phyloP scores from a whole-genome alignment of 805 yeast genomes.

The Candida awuae region DNA sequence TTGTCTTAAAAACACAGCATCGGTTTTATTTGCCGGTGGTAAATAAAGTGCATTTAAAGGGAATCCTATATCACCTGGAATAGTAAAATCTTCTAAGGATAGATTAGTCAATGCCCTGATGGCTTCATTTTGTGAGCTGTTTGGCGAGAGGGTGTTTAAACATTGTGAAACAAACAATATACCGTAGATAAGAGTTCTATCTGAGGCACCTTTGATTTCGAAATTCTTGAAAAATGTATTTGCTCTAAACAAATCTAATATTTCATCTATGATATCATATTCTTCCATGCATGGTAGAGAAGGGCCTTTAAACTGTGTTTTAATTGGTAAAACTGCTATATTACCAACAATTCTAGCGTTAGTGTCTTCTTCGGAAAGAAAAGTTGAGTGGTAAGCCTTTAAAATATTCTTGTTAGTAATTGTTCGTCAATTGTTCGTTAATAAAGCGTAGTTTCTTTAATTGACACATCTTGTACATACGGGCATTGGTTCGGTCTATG shows the following conservation, averaged over 20 bases:
- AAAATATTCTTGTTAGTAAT: background rate
- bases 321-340: slow-evolving; percentile 75
- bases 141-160: slow-evolving; percentile 49
- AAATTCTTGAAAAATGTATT: slow-evolving; percentile 95
- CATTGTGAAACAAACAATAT: slow-evolving; percentile 85
- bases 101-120: slow-evolving; percentile 66
- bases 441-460: no score
- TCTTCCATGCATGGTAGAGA: slow-evolving; percentile 68
- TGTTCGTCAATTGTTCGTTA: no score
- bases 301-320: slow-evolving; percentile 84
- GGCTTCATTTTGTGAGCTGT: slow-evolving; percentile 51
- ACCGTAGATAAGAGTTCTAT: slow-evolving; percentile 87
- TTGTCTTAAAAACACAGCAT: slow-evolving; percentile 68
- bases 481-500: no score
- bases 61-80: slow-evolving; percentile 95
- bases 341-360: slow-evolving; percentile 66
- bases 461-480: no score
- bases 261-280: slow-evolving; percentile 90
- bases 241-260: slow-evolving; percentile 85
- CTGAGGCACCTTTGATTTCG: slow-evolving; percentile 94
- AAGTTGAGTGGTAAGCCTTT: slow-evolving; percentile 73
- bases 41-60: slow-evolving; percentile 76
- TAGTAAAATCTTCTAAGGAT: slow-evolving; percentile 76
- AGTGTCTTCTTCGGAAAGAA: slow-evolving; percentile 51
- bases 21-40: slow-evolving; percentile 67